These are phyloP conservation scores for Azolla pinnata DNA, from an alignment of 75 land plant genomes.

Conservation along the genomic window DNA sequence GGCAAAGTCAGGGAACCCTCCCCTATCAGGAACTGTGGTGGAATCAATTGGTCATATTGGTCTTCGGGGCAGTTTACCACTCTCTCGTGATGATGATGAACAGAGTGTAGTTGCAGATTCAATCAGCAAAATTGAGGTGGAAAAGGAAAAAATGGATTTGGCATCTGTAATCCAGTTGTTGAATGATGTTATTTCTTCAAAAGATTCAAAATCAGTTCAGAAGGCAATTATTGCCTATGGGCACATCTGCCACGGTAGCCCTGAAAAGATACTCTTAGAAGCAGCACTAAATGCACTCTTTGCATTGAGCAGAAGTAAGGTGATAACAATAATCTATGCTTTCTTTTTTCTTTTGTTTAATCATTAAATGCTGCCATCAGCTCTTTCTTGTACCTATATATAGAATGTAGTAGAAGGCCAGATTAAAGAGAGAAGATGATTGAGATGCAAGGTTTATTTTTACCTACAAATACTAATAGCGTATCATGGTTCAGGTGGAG, in stretches of 20 bases:
- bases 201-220: conserved; percentile 71
- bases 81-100: too few relatives aligned
- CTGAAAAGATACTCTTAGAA: conserved; percentile 35
- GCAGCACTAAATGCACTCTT: conserved; percentile 62
- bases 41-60: conserved; percentile 95
- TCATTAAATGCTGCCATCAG: too few relatives aligned
- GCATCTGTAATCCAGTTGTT: background rate
- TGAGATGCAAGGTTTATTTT: too few relatives aligned
- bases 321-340: too few relatives aligned
- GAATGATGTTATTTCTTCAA: conserved; percentile 43
- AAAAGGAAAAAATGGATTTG: background rate
- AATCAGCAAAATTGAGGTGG: background rate
- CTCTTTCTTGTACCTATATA: too few relatives aligned
- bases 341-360: too few relatives aligned
- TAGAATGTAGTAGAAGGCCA: too few relatives aligned
- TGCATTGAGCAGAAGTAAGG: conserved; percentile 73
- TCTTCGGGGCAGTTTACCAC: conserved; percentile 50
- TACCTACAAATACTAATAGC: too few relatives aligned
- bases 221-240: conserved; percentile 72
- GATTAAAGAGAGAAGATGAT: too few relatives aligned
- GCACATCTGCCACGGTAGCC: conserved; percentile 67
- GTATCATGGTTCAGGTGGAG: conserved; percentile 65
- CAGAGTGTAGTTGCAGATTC: too few relatives aligned
- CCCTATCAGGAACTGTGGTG: conserved; percentile 67
- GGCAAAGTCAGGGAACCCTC: conserved; percentile 44